Conservation (phyloP, 2,329 filamentous ascomycete species). For the Phialophora verrucosa region DNA sequence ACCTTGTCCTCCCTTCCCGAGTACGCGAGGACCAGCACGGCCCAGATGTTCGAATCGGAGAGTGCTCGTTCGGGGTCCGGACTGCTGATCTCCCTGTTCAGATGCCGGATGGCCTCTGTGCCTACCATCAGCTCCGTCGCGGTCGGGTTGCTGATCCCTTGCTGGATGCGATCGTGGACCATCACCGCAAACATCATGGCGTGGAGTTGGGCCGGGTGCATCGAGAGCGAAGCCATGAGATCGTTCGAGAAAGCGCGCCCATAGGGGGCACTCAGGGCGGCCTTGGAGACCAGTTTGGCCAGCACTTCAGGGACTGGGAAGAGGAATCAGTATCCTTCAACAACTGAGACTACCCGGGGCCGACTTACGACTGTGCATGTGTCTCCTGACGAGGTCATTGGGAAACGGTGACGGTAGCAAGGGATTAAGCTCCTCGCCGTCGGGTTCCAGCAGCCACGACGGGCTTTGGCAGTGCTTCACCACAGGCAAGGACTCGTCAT, state of each 20-base stretch:
- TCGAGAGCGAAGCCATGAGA: conserved; percentile 13
- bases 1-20: conserved; percentile 39
- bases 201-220: conserved; percentile 19
- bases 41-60: conserved; percentile 45
- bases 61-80: conserved; percentile 40
- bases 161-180: conserved; percentile 15
- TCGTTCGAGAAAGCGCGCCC: conserved; percentile 19
- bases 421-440: conserved; percentile 9
- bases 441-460: conserved; percentile 7
- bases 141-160: conserved; percentile 2
- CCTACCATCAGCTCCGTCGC: conserved; percentile 18
- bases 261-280: conserved; percentile 6
- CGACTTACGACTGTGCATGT: conserved; percentile 15
- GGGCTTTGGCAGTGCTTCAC: conserved; percentile 4
- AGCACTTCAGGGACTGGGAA: conserved; percentile 13
- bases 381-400: conserved; percentile 16
- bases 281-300: conserved; percentile 23
- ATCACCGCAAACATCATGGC: conserved; percentile 25
- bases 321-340: background rate
- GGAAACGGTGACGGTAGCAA: conserved; percentile 15
- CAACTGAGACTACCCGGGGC: background rate
- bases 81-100: conserved; percentile 44
- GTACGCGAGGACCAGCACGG: conserved; percentile 45
- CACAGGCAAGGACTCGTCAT: background rate
- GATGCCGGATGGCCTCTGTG: conserved; percentile 43